Conservation (phyloP, 176 grass and related monocot genomes). For the Luzula sylvatica region DNA sequence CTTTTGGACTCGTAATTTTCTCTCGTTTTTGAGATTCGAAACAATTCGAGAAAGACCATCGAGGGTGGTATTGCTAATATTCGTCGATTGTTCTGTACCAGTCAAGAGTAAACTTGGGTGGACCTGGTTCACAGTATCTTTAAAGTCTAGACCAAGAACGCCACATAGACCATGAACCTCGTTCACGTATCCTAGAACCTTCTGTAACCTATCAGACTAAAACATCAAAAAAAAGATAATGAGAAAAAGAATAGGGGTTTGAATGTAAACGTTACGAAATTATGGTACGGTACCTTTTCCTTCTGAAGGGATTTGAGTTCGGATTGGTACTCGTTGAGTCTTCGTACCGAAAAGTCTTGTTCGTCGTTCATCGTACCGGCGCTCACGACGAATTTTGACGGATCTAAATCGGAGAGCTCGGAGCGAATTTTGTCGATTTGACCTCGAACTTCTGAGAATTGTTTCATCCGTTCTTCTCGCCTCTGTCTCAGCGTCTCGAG, state of each 20-base stretch:
- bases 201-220: slow-evolving; percentile 86
- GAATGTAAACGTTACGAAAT: no score
- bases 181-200: slow-evolving; percentile 74
- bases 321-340: slow-evolving; percentile 52
- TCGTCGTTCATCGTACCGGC: slow-evolving; percentile 30
- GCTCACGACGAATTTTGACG: background rate
- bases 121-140: slow-evolving; percentile 55
- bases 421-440: slow-evolving; percentile 74
- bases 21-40: slow-evolving; percentile 59
- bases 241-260: no score
- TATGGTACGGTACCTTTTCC: slow-evolving; percentile 54
- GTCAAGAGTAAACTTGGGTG: slow-evolving; percentile 89
- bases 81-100: slow-evolving; percentile 51
- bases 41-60: slow-evolving; percentile 60
- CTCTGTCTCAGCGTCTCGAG: slow-evolving; percentile 63
- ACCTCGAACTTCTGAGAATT: slow-evolving; percentile 45
- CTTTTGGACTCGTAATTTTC: slow-evolving; percentile 62
- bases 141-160: slow-evolving; percentile 70
- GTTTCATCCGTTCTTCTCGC: slow-evolving; percentile 62
- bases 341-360: slow-evolving; percentile 70
- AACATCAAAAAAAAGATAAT: no score
- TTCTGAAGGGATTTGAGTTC: slow-evolving; percentile 71
- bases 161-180: slow-evolving; percentile 87
- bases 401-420: slow-evolving; percentile 32
- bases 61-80: slow-evolving; percentile 68